Evolutionary conservation across 345 rosid species (phyloP).

Genomic region (Hibiscus mutabilis): DNA sequence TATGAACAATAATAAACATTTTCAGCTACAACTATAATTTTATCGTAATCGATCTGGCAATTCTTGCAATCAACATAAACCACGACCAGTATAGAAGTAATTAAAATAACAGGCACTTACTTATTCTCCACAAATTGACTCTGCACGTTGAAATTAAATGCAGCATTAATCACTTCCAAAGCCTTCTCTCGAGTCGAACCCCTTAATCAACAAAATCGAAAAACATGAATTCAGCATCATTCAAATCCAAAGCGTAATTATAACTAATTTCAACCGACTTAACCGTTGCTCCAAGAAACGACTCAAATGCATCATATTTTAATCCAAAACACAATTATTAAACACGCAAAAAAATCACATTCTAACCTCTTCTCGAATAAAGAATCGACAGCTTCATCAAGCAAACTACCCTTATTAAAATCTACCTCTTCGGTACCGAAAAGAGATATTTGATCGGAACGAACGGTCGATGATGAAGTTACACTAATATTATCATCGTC

Average conservation of each 20-base stretch:
- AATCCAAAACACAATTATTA: background rate
- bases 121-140: too few species aligned
- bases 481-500: conserved; percentile 80
- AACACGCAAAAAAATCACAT: background rate
- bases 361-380: conserved; percentile 69
- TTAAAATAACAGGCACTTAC: too few species aligned
- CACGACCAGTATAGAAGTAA: too few species aligned
- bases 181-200: conserved; percentile 70
- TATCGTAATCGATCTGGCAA: too few species aligned
- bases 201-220: conserved; percentile 30
- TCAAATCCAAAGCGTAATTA: background rate
- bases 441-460: conserved; percentile 48
- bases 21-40: too few species aligned
- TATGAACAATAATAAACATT: too few species aligned
- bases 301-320: background rate
- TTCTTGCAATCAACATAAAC: too few species aligned
- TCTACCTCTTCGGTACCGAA: conserved; percentile 51
- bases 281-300: background rate
- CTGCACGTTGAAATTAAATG: conserved; percentile 40
- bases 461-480: conserved; percentile 60
- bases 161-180: conserved; percentile 39
- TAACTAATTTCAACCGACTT: too few species aligned
- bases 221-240: background rate
- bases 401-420: conserved; percentile 51
- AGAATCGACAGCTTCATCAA: conserved; percentile 82